A percentile compares a stretch with the other conserved stretches of the same genome.
Evolutionary conservation across 106 monocot species (phyloP).

Genomic region (Dioscorea zingiberensis): DNA sequence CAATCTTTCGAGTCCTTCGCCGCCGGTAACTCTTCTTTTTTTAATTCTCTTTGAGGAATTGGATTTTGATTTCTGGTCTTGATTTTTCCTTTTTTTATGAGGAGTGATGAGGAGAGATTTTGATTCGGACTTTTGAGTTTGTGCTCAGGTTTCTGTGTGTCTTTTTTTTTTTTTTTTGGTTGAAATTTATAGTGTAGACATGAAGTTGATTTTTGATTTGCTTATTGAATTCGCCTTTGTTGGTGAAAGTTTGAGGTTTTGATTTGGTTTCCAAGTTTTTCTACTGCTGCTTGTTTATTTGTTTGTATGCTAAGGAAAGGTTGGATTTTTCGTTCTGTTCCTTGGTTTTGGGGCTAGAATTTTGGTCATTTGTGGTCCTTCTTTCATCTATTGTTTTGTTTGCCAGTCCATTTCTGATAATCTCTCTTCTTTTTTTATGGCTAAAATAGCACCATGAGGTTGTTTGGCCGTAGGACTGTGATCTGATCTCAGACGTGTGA

Average conservation of each 20-base stretch:
- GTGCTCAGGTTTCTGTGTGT: too few relatives aligned
- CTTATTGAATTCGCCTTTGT: background rate
- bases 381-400: background rate
- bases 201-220: background rate
- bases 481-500: background rate
- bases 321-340: background rate
- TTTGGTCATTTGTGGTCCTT: background rate
- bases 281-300: background rate
- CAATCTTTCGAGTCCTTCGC: too few relatives aligned
- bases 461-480: background rate
- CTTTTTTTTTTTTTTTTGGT: too few relatives aligned
- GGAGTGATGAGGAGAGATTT: too few relatives aligned
- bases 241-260: background rate
- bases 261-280: background rate
- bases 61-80: too few relatives aligned
- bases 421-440: background rate
- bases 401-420: background rate
- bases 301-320: background rate
- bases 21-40: too few relatives aligned
- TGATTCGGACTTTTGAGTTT: too few relatives aligned
- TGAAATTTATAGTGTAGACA: too few relatives aligned
- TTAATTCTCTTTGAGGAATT: too few relatives aligned
- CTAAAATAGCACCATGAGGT: background rate
- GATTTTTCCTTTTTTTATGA: too few relatives aligned
- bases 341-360: background rate